Percentiles rank a stretch among this genome's conserved stretches.
Evolutionary conservation across 2,329 filamentous ascomycete species (phyloP).

Genomic region (Cladophialophora carrionii): DNA sequence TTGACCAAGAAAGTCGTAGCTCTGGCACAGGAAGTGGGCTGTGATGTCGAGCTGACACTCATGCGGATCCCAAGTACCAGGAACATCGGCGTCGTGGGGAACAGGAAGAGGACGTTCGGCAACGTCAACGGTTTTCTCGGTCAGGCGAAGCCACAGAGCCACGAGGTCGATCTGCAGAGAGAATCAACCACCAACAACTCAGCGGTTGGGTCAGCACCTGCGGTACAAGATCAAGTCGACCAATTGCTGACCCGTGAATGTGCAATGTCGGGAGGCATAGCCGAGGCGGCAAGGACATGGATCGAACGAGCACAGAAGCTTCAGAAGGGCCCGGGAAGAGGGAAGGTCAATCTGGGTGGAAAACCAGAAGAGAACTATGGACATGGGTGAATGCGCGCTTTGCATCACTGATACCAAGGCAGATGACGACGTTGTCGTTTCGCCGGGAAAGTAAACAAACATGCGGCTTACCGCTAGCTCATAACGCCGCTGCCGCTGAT

Average conservation of each 20-base stretch:
- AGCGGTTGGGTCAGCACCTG: background rate
- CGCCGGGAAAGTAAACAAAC: background rate
- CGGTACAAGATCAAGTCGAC: background rate
- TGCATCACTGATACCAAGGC: background rate
- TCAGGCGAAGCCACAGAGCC: constrained; percentile 6
- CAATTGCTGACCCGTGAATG: constrained; percentile 62
- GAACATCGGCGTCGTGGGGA: constrained; percentile 79
- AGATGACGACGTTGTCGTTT: background rate
- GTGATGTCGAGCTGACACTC: constrained; percentile 77
- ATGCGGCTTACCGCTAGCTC: background rate
- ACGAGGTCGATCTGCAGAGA: background rate
- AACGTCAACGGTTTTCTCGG: background rate
- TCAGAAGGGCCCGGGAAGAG: constrained; percentile 51
- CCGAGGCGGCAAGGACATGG: constrained; percentile 54
- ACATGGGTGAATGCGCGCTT: background rate
- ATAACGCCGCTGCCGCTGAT: background rate
- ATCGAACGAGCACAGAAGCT: constrained; percentile 55
- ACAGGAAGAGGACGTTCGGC: constrained; percentile 43
- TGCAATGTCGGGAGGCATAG: constrained; percentile 49
- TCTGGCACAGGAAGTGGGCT: constrained; percentile 73
- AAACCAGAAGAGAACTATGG: constrained; percentile 8
- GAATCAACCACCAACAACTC: background rate
- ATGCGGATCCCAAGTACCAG: constrained; percentile 89
- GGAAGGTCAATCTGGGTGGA: constrained; percentile 39
- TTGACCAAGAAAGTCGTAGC: constrained; percentile 76